Evolutionary conservation across 2,329 filamentous ascomycete genomes (phyloP).

Genomic region (Trichoderma arundinaceum): DNA sequence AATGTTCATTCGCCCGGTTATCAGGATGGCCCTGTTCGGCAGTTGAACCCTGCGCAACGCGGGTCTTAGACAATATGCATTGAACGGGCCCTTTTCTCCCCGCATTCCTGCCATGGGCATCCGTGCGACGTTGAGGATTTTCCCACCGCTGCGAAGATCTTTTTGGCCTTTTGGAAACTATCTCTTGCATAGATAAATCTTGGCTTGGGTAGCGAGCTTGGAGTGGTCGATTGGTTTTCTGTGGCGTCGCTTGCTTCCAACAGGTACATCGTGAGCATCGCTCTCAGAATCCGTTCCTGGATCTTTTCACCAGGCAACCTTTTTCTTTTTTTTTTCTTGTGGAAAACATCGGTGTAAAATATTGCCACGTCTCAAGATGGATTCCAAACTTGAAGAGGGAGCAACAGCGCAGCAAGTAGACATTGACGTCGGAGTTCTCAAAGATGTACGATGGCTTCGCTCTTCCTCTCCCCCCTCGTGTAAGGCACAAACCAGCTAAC

Average conservation of each 20-base stretch:
- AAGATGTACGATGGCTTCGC: slow-evolving; percentile 19
- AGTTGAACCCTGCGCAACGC: slow-evolving; percentile 16
- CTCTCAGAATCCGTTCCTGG: neutral
- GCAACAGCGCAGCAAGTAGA: slow-evolving; percentile 9
- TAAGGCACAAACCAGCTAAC: neutral
- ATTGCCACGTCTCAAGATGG: neutral
- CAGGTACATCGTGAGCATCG: neutral
- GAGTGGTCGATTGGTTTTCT: neutral
- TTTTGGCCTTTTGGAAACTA: neutral
- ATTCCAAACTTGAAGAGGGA: slow-evolving; percentile 28
- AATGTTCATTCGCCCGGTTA: slow-evolving; percentile 12
- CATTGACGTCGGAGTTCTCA: slow-evolving; percentile 18
- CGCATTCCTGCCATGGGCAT: slow-evolving; percentile 4
- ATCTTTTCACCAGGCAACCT: too few relatives aligned
- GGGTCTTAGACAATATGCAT: neutral
- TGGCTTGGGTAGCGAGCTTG: neutral
- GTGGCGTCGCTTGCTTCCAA: neutral
- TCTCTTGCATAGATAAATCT: neutral
- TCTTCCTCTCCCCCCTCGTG: neutral
- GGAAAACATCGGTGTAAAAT: neutral
- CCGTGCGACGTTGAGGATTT: neutral
- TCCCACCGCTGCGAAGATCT: neutral
- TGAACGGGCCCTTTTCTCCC: neutral
- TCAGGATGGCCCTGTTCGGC: slow-evolving; percentile 3
- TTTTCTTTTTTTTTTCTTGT: neutral